Percentiles rank a stretch among this genome's conserved stretches.
These are phyloP conservation scores for Brassica carinata DNA, from an alignment of 345 rosid genomes.

Conservation along the genomic window DNA sequence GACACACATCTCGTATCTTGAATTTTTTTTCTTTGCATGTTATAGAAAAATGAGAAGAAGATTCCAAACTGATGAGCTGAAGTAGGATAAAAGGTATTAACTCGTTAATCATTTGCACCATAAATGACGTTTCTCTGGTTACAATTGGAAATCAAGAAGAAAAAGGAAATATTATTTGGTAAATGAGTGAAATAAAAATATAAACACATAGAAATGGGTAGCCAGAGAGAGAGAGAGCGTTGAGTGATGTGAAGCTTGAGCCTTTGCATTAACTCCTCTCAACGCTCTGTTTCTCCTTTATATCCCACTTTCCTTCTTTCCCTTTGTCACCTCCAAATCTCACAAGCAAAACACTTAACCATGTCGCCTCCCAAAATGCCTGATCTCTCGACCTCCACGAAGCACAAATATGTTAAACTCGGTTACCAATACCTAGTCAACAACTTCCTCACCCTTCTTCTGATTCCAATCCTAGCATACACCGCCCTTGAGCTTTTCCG, in stretches of 20 bases:
- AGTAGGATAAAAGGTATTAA: neutral
- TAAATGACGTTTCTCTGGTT: slow-evolving; percentile 17
- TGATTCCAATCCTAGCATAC: slow-evolving; percentile 54
- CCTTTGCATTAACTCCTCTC: slow-evolving; percentile 34
- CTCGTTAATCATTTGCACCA: slow-evolving; percentile 25
- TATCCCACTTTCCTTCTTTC: slow-evolving; percentile 13
- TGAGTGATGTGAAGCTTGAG: slow-evolving; percentile 35
- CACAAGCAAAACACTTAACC: neutral
- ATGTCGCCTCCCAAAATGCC: slow-evolving; percentile 57
- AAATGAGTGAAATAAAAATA: neutral
- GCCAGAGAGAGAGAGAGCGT: slow-evolving; percentile 16
- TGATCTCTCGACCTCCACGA: slow-evolving; percentile 56
- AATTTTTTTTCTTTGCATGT: neutral
- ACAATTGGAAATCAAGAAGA: slow-evolving; percentile 20
- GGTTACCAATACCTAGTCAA: slow-evolving; percentile 73
- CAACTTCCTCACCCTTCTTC: slow-evolving; percentile 55
- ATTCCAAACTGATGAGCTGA: neutral
- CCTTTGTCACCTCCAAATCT: slow-evolving; percentile 16
- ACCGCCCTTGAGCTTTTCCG: slow-evolving; percentile 49
- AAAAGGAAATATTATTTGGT: neutral
- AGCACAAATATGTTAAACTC: slow-evolving; percentile 73
- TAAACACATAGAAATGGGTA: slow-evolving; percentile 1
- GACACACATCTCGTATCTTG: neutral
- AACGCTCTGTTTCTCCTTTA: slow-evolving; percentile 33
- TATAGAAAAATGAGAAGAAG: neutral